Base-by-base conservation (phyloP, 2,329 filamentous ascomycete genomes). In the Trichoderma citrinoviride region DNA sequence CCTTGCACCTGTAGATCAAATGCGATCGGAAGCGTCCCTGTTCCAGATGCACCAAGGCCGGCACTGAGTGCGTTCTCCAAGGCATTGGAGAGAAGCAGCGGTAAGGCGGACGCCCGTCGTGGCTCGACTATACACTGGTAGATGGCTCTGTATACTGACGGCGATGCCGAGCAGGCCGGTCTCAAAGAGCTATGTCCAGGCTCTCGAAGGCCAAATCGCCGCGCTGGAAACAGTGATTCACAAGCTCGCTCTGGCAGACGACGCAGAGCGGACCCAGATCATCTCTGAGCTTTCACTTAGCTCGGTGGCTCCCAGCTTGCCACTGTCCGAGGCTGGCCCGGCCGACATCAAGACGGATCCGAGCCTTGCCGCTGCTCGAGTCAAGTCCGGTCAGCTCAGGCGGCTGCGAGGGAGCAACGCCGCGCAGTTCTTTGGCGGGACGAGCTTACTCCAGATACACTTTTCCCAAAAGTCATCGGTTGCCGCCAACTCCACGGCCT, bases 1-100 rank as follows among this genome's bases (percentile, higher is more conserved):
- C n/a, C 10, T 29, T 2, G 8, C 55, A 7, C 29, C 57, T 15
- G 10, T 54, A 84, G 77, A 80, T 85, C 43, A 85, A 83, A 75
- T 85, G 83, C 70, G 80, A 84, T 70, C 79, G 82, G 3, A 78
- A 78, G 52, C 73, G 77, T 15, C 83, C 83, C 14, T 85, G 83
- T 69, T 78, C 78, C 37, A 80, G 79, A 66, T 85, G 83, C 68
- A 70, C 74, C 69, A 78, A 79, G 68, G 77, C 77, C 7, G 74
- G 75, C 21, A 76, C 74, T 8, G 75, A 79, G 50, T 81, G 79
- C 66, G 72, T 75, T n/a, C 72, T 77, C 23, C 76, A 73, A 40
- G 77, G 78, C 19, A 76, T 73, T 6, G 78, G 78, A 6, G 79
- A 80, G 68, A 80, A 79, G 69, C 76, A 79, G 67, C 73, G 79